Percentiles rank a stretch among this genome's conserved stretches.
Evolutionary conservation across 768 basidiomycete species (phyloP).

Genomic region (Kockovaella imperatae): DNA sequence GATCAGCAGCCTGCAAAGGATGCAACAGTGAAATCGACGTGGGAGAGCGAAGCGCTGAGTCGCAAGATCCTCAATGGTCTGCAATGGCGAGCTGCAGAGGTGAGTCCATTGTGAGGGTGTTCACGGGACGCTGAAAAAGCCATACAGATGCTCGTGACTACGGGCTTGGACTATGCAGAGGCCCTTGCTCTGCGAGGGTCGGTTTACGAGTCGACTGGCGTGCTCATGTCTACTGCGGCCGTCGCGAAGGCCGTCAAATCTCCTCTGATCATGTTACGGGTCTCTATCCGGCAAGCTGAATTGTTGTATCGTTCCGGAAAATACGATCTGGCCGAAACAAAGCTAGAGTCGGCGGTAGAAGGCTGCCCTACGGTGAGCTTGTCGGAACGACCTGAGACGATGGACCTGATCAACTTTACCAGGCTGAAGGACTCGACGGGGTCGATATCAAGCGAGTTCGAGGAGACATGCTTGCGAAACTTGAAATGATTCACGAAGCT

Average conservation of each 20-base stretch:
- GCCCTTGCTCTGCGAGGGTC: slow-evolving; percentile 69
- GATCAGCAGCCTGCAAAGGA: too few relatives aligned
- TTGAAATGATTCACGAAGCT: slow-evolving; percentile 51
- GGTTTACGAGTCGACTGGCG: slow-evolving; percentile 75
- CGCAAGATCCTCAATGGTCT: slow-evolving; percentile 51
- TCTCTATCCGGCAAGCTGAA: slow-evolving; percentile 61
- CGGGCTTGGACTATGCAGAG: slow-evolving; percentile 59
- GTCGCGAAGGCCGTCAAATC: slow-evolving; percentile 63
- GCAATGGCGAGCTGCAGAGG: slow-evolving; percentile 68
- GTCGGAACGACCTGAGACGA: not conserved
- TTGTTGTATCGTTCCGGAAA: slow-evolving; percentile 55
- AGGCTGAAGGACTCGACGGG: slow-evolving; percentile 25
- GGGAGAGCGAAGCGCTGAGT: slow-evolving; percentile 5
- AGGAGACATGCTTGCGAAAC: slow-evolving; percentile 23
- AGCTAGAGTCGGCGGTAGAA: too few relatives aligned
- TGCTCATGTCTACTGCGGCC: slow-evolving; percentile 66
- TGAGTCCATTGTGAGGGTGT: too few relatives aligned
- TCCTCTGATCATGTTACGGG: too few relatives aligned
- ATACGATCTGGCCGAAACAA: too few relatives aligned
- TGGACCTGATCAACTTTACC: slow-evolving; percentile 5
- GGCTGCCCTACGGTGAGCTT: not conserved
- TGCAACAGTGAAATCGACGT: too few relatives aligned
- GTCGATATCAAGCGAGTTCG: slow-evolving; percentile 26
- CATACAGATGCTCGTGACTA: slow-evolving; percentile 55
- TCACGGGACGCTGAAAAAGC: not conserved